Evolutionary conservation across 164 flowering plant species (phyloP), one percentile per base, ranked within the genome.

Genomic region (Pachysandra terminalis): DNA sequence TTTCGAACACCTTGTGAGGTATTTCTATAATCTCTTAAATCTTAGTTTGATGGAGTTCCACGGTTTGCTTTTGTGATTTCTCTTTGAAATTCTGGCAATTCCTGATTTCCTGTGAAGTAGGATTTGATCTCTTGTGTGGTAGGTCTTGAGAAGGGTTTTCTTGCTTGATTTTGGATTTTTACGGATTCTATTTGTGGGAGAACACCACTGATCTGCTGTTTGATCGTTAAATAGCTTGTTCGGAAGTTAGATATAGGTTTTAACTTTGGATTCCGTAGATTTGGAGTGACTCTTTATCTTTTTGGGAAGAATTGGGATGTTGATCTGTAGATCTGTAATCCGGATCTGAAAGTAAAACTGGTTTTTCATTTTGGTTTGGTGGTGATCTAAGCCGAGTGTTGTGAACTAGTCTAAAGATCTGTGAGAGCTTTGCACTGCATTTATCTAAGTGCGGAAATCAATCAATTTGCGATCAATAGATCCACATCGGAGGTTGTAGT

Each of bases 401-500:
- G 51, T 45, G 51, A 45, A 45, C 6, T 45, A 45, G 6, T 15
- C 51, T 3, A 32, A 32, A 32, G 5, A 32, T 32, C 37, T 32
- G 37, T 32, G 7, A 32, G 3, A 32, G 37, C 37, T 32, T 7
- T n/a, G n/a, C n/a, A n/a, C n/a, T n/a, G n/a, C n/a, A n/a, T n/a
- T n/a, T n/a, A n/a, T n/a, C n/a, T n/a, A 53, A 19, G 22, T 53
- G 5, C 9, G 56, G 9, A 53, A 19, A 53, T 53, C 22, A 19
- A 53, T n/a, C n/a, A 53, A 3, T 19, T 53, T 19, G 15, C 26
- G 9, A 5, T 9, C 5, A 6, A n/a, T 16, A 27, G 48, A 32
- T 35, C 63, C 48, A 55, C 60, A 55, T 66, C 59, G 35, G 68
- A 17, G 10, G 32, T 66, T 35, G 22, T 10, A 5, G n/a, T 22